Evolutionary conservation across 768 basidiomycete species (phyloP).

Genomic region (Pseudohyphozyma bogoriensis): DNA sequence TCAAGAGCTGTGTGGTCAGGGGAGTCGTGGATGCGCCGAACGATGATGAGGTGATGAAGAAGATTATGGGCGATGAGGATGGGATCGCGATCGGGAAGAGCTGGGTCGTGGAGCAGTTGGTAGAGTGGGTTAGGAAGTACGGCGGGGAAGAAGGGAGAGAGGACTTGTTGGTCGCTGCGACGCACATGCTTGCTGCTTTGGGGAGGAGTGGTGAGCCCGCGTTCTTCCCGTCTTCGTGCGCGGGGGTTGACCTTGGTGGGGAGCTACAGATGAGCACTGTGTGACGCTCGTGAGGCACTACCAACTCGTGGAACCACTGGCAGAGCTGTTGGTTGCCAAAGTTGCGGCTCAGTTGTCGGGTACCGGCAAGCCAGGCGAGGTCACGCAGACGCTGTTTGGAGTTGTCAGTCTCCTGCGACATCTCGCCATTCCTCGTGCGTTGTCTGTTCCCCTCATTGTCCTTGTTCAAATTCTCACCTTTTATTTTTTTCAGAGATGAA

Average conservation of each 20-base stretch:
- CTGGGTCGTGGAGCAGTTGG: conserved; percentile 60
- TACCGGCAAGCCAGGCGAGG: conserved; percentile 18
- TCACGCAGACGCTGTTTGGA: conserved; percentile 66
- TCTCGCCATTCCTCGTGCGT: conserved; percentile 46
- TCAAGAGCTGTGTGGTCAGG: conserved; percentile 77
- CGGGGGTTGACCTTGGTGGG: neutral
- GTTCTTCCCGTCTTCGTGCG: neutral
- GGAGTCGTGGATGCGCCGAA: conserved; percentile 75
- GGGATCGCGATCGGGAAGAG: too few relatives aligned
- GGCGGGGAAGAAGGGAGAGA: conserved; percentile 46
- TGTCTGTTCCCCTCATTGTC: neutral
- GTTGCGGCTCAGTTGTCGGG: conserved; percentile 48
- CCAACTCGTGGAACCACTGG: conserved; percentile 56
- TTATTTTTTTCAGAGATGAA: conserved; percentile 40
- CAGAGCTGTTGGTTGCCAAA: conserved; percentile 48
- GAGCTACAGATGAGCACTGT: conserved; percentile 36
- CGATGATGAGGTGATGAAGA: conserved; percentile 64
- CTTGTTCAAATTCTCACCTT: neutral
- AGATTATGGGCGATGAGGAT: conserved; percentile 42
- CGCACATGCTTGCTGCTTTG: conserved; percentile 70
- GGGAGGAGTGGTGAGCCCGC: conserved; percentile 65
- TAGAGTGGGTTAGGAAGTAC: conserved; percentile 55
- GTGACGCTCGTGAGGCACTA: conserved; percentile 46
- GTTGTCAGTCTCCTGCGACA: conserved; percentile 79
- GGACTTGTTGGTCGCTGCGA: conserved; percentile 72